Evolutionary conservation across 2,329 filamentous ascomycete species (phyloP).

Genomic region (Aureobasidium melanogenum): DNA sequence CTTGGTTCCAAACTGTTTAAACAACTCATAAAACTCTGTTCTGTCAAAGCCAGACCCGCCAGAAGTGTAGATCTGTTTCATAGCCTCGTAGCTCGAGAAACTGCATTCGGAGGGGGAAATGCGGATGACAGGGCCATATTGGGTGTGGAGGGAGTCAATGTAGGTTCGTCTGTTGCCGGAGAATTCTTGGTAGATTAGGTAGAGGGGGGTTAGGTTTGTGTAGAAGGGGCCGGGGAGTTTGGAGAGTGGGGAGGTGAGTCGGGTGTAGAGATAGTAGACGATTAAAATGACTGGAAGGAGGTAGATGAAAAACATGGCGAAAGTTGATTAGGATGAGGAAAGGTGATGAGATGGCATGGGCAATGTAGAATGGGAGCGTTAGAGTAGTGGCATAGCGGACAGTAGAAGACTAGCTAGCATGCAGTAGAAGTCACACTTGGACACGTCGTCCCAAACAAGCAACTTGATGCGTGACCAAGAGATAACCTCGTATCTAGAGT

Average conservation of each 20-base stretch:
- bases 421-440: not conserved
- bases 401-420: not conserved
- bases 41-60: constrained; percentile 22
- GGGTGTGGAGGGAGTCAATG: constrained; percentile 29
- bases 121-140: constrained; percentile 23
- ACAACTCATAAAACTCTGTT: constrained; percentile 17
- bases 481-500: not conserved
- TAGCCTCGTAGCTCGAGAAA: constrained; percentile 20
- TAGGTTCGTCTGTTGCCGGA: constrained; percentile 30
- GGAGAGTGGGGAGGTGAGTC: constrained; percentile 18
- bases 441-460: not conserved
- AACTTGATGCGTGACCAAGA: not conserved
- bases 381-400: not conserved
- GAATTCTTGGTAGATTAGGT: constrained; percentile 29
- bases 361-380: not conserved
- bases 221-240: constrained; percentile 23
- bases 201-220: constrained; percentile 19
- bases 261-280: constrained; percentile 3
- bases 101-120: constrained; percentile 23
- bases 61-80: constrained; percentile 24
- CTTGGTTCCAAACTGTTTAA: constrained; percentile 13
- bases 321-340: not conserved
- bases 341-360: not conserved
- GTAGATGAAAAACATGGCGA: not conserved
- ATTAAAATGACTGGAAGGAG: not conserved